These are phyloP conservation scores for Bullera alba DNA, from an alignment of 768 basidiomycete genomes.

Conservation along the genomic window DNA sequence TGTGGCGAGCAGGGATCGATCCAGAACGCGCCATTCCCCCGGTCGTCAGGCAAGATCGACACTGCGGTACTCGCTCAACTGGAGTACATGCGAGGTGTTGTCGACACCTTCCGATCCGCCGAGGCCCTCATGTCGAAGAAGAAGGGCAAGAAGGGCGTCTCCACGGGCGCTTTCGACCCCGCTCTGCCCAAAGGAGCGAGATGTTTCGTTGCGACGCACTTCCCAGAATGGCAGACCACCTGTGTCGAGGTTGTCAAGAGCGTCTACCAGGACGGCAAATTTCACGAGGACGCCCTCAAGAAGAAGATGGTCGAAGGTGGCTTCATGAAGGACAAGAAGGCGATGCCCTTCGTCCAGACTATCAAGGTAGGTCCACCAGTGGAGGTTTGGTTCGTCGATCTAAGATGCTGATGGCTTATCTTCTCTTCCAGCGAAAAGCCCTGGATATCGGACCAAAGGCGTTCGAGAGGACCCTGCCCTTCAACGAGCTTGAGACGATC, in stretches of 20 bases:
- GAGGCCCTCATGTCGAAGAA: constrained; percentile 73
- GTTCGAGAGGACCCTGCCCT: constrained; percentile 73
- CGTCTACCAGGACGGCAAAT: constrained; percentile 53
- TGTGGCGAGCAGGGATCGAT: constrained; percentile 68
- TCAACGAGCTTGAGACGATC: constrained; percentile 72
- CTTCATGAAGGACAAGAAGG: constrained; percentile 88
- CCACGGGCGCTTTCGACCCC: constrained; percentile 62
- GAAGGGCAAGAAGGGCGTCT: constrained; percentile 60
- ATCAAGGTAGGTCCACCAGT: constrained; percentile 69
- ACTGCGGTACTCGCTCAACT: constrained; percentile 63
- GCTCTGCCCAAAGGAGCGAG: constrained; percentile 68
- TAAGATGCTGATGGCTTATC: constrained; percentile 9
- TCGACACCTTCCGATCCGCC: constrained; percentile 84
- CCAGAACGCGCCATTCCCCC: constrained; percentile 79
- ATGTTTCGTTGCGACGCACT: constrained; percentile 81
- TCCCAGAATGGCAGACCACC: constrained; percentile 88
- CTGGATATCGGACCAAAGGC: constrained; percentile 60
- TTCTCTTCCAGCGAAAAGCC: constrained; percentile 22
- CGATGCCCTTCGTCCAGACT: constrained; percentile 87
- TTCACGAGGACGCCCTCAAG: constrained; percentile 77
- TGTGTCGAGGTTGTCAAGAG: constrained; percentile 71
- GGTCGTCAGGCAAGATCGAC: constrained; percentile 58
- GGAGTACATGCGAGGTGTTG: constrained; percentile 78
- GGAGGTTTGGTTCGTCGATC: background rate
- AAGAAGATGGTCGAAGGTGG: constrained; percentile 62